Evolutionary conservation across 495 filamentous ascomycete genomes (phyloP).

Genomic region (Aspergillus hancockii): DNA sequence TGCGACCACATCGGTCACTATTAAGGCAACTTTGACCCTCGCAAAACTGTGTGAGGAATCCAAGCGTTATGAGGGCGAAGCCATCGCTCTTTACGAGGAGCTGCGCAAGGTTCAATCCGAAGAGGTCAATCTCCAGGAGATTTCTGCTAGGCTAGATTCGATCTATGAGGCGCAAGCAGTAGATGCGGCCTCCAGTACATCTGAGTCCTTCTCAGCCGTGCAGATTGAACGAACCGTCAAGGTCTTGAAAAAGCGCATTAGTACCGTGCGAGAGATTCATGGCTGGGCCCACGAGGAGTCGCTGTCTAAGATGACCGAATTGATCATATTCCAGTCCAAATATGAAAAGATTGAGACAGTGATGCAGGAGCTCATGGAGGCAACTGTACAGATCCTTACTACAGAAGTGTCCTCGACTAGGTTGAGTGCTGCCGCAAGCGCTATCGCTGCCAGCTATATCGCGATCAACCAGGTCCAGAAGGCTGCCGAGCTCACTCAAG

Average conservation of each 20-base stretch:
- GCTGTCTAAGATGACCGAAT: conserved; percentile 35
- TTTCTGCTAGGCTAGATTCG: conserved; percentile 36
- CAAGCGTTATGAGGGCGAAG: conserved; percentile 37
- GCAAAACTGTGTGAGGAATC: conserved; percentile 42
- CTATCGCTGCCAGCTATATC: conserved; percentile 38
- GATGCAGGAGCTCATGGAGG: conserved; percentile 34
- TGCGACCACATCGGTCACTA: conserved; percentile 36
- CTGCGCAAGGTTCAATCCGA: conserved; percentile 34
- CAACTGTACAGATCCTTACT: conserved; percentile 36
- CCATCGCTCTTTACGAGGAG: conserved; percentile 40
- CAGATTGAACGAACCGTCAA: conserved; percentile 34
- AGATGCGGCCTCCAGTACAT: conserved; percentile 17
- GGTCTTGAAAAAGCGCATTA: conserved; percentile 34
- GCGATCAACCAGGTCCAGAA: conserved; percentile 32
- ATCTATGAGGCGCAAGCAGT: conserved; percentile 42
- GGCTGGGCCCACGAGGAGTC: conserved; percentile 46
- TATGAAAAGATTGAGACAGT: conserved; percentile 31
- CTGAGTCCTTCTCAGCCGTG: conserved; percentile 28
- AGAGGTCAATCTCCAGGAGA: conserved; percentile 31
- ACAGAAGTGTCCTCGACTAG: conserved; percentile 32
- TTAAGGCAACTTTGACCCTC: conserved; percentile 37
- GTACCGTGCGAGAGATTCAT: conserved; percentile 30
- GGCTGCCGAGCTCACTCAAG: conserved; percentile 34
- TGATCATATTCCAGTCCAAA: conserved; percentile 36
- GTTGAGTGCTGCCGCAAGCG: conserved; percentile 34